A percentile compares a stretch with the other conserved stretches of the same genome.
Evolutionary conservation across 1,284 basidiomycete genomes (phyloP).

Genomic region (Fomitiporia mediterranea): DNA sequence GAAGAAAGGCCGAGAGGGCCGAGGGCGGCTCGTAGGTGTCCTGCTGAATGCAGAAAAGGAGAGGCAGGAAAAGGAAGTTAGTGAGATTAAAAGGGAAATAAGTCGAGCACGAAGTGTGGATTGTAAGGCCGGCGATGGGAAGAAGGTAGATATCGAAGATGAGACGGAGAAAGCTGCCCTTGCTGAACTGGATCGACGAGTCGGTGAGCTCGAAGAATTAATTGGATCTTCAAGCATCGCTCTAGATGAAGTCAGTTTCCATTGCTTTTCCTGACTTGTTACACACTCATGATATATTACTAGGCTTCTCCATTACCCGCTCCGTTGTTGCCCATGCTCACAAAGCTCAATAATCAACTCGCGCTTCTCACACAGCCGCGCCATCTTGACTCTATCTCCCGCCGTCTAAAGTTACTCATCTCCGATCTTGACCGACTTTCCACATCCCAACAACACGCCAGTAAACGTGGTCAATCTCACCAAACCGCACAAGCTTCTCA

Average conservation of each 20-base stretch:
- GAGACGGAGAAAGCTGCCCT: conserved; percentile 35
- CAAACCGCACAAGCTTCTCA: conserved; percentile 30
- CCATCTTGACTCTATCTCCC: conserved; percentile 94
- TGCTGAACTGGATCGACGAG: conserved; percentile 72
- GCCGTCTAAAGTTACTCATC: conserved; percentile 88
- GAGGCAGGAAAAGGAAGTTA: conserved; percentile 1
- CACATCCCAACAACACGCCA: conserved; percentile 20
- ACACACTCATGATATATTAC: conserved; percentile 1
- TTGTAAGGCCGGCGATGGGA: conserved; percentile 23
- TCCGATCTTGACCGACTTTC: conserved; percentile 89
- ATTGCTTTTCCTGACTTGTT: conserved; percentile 10
- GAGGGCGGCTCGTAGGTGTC: conserved; percentile 58
- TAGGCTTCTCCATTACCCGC: conserved; percentile 66
- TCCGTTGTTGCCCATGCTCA: conserved; percentile 78
- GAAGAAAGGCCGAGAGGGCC: conserved; percentile 56
- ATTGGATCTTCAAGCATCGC: conserved; percentile 70
- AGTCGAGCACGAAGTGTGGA: conserved; percentile 21
- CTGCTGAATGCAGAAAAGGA: conserved; percentile 35
- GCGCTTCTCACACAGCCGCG: conserved; percentile 90
- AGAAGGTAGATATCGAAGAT: conserved; percentile 23
- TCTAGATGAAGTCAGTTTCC: conserved; percentile 61
- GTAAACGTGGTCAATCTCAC: conserved; percentile 35
- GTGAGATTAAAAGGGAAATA: conserved; percentile 24
- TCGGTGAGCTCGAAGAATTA: conserved; percentile 74
- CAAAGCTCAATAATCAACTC: conserved; percentile 81